Evolutionary conservation across 768 basidiomycete genomes (phyloP).

Genomic region (Macrolepiota albuminosa): DNA sequence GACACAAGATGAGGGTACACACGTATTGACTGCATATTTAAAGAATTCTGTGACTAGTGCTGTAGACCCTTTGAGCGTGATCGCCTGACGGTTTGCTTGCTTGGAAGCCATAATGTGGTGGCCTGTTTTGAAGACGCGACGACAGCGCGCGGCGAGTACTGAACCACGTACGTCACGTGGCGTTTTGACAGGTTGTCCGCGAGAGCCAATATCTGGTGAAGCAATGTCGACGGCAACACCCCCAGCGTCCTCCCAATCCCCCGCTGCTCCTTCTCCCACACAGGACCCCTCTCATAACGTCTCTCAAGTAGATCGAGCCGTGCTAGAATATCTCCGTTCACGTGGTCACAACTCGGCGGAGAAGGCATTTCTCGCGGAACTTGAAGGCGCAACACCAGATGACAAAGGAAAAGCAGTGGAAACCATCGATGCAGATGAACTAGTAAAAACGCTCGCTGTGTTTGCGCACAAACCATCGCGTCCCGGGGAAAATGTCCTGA

Average conservation of each 20-base stretch:
- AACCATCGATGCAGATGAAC: slow-evolving; percentile 42
- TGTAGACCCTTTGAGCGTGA: slow-evolving; percentile 94
- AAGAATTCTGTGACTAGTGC: slow-evolving; percentile 96
- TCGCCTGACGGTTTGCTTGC: slow-evolving; percentile 64
- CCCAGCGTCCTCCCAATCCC: slow-evolving; percentile 46
- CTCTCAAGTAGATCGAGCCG: slow-evolving; percentile 36
- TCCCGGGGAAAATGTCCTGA: slow-evolving; percentile 67
- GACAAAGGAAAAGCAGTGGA: slow-evolving; percentile 39
- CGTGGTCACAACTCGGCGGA: slow-evolving; percentile 45
- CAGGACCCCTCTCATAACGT: slow-evolving; percentile 30
- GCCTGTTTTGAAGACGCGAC: slow-evolving; percentile 9
- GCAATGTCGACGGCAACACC: slow-evolving; percentile 33
- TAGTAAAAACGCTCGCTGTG: slow-evolving; percentile 54
- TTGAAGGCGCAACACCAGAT: slow-evolving; percentile 38
- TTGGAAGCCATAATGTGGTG: slow-evolving; percentile 33
- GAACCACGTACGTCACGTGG: slow-evolving; percentile 28
- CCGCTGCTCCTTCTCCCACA: slow-evolving; percentile 41
- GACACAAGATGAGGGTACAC: slow-evolving; percentile 24
- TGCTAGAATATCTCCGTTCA: slow-evolving; percentile 45
- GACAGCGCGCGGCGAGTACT: neutral
- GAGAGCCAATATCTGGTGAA: neutral
- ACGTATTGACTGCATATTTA: slow-evolving; percentile 99
- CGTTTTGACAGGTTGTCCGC: neutral
- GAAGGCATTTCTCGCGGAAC: slow-evolving; percentile 42
- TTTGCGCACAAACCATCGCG: slow-evolving; percentile 65